phyloP scores from a whole-genome alignment of 352 stramenopile species.

The Aphanomyces astaci region DNA sequence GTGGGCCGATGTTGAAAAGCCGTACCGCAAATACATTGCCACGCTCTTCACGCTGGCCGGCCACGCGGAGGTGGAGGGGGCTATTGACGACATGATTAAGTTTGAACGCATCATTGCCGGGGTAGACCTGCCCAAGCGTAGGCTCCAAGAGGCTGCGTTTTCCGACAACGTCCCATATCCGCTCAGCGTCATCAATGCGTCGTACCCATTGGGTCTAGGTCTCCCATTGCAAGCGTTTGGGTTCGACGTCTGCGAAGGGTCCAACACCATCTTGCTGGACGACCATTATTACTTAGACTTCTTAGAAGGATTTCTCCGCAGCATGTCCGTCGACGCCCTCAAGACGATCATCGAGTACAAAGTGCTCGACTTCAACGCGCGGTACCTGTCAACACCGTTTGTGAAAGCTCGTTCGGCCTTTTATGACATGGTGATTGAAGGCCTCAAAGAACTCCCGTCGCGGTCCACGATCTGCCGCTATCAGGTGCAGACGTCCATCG shows the following conservation, averaged over 20 bases:
- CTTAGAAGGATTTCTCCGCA: slow-evolving; percentile 31
- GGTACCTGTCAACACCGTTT: slow-evolving; percentile 61
- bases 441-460: slow-evolving; percentile 75
- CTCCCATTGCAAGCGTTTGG: slow-evolving; percentile 38
- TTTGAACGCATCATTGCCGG: too few species aligned
- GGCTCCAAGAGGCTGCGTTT: slow-evolving; percentile 68
- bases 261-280: slow-evolving; percentile 31
- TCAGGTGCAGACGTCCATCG: slow-evolving; percentile 54
- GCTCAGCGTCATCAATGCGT: slow-evolving; percentile 43
- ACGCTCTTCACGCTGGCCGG: slow-evolving; percentile 8
- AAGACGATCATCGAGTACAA: too few species aligned
- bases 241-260: too few species aligned
- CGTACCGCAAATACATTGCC: slow-evolving; percentile 37
- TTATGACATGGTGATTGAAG: slow-evolving; percentile 74
- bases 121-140: slow-evolving; percentile 76
- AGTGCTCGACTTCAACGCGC: slow-evolving; percentile 44
- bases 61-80: slow-evolving; percentile 25
- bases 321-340: slow-evolving; percentile 32
- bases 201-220: slow-evolving; percentile 43
- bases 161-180: slow-evolving; percentile 83
- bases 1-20: slow-evolving; percentile 40
- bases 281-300: slow-evolving; percentile 41
- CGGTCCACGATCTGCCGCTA: slow-evolving; percentile 86
- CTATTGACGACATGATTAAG: slow-evolving; percentile 61
- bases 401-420: slow-evolving; percentile 80